Percentiles rank a stretch among this genome's conserved stretches.
Conservation (phyloP, 2,329 filamentous ascomycete genomes). For the Elsinoe ampelina region DNA sequence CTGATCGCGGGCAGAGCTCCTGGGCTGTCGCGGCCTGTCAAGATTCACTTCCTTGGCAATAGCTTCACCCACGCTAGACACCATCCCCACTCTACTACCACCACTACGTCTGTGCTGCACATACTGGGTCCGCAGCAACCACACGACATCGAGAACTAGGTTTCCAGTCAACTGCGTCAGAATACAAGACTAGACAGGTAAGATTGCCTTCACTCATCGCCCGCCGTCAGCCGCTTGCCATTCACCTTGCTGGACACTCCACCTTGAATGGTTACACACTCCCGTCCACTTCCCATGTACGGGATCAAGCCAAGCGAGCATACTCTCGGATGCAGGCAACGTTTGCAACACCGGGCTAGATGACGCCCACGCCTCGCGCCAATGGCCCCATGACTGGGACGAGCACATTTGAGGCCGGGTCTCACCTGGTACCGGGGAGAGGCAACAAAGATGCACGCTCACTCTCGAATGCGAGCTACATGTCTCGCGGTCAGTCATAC, state of each 20-base stretch:
- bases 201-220: background rate
- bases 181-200: background rate
- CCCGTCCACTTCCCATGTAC: background rate
- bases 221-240: background rate
- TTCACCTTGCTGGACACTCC: background rate
- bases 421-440: slow-evolving; percentile 35
- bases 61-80: slow-evolving; percentile 8
- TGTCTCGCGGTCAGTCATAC: slow-evolving; percentile 57
- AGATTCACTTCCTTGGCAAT: slow-evolving; percentile 9
- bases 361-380: slow-evolving; percentile 30
- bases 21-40: background rate
- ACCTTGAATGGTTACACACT: slow-evolving; percentile 1
- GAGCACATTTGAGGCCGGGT: slow-evolving; percentile 26
- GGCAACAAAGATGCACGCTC: slow-evolving; percentile 45
- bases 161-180: background rate
- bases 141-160: background rate
- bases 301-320: background rate
- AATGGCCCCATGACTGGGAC: slow-evolving; percentile 21
- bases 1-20: background rate
- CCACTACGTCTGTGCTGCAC: background rate
- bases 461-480: slow-evolving; percentile 45
- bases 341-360: slow-evolving; percentile 29
- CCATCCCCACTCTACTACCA: background rate
- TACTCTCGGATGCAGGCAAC: background rate
- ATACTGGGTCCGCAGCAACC: background rate